Conservation (phyloP, 306 rosid species). For the Castanea mollissima region DNA sequence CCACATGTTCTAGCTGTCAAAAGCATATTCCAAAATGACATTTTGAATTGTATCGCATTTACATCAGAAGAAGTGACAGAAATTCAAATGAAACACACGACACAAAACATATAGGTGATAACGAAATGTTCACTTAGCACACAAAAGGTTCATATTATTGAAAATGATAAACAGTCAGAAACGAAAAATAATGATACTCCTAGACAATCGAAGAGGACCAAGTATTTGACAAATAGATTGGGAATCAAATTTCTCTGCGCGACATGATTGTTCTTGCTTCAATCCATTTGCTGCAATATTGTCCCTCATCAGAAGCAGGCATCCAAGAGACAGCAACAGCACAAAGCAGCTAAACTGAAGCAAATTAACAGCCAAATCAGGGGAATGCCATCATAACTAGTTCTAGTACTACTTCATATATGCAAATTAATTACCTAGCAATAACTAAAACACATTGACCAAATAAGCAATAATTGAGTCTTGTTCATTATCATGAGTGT, state of each 20-base stretch:
- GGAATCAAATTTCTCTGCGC: neutral
- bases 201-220: neutral
- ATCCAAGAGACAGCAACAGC: constrained; percentile 93
- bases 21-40: neutral
- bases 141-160: neutral
- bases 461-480: too few relatives aligned
- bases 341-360: constrained; percentile 93
- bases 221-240: neutral
- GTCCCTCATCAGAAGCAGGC: constrained; percentile 70
- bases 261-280: neutral
- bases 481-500: too few relatives aligned
- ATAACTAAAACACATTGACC: too few relatives aligned
- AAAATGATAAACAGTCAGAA: neutral
- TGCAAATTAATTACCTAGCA: neutral
- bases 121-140: neutral
- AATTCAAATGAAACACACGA: neutral
- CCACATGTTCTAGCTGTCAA: neutral
- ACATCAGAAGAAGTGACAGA: neutral
- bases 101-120: neutral
- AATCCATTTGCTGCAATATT: constrained; percentile 24
- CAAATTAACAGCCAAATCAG: constrained; percentile 1
- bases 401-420: neutral
- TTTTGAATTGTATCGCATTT: neutral
- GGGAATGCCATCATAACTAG: constrained; percentile 3
- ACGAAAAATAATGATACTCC: neutral